Evolutionary conservation across 1,139 yeast species (phyloP).

Genomic region (Petasospora fabianii): DNA sequence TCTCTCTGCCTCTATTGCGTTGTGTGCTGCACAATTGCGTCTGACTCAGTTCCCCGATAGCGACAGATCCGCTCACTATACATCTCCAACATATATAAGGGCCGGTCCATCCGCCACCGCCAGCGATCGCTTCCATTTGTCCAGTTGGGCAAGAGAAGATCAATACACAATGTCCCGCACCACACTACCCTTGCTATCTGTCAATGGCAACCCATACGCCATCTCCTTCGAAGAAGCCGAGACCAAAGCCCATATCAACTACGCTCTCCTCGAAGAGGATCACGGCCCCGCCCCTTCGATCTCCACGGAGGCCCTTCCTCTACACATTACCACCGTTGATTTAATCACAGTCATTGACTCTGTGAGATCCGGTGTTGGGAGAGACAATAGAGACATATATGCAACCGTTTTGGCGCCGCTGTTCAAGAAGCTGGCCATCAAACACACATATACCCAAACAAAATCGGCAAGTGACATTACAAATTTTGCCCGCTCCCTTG

Average conservation of each 20-base stretch:
- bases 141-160: too few relatives aligned
- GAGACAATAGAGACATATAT: slow-evolving; percentile 42
- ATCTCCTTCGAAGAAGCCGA: slow-evolving; percentile 2
- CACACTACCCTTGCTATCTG: not conserved
- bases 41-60: too few relatives aligned
- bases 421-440: slow-evolving; percentile 35
- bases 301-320: not conserved
- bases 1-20: too few relatives aligned
- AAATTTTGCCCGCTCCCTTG: slow-evolving; percentile 34
- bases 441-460: slow-evolving; percentile 41
- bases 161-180: not conserved
- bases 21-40: too few relatives aligned
- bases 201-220: slow-evolving; percentile 1
- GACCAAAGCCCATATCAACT: slow-evolving; percentile 3
- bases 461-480: slow-evolving; percentile 33
- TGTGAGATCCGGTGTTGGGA: slow-evolving; percentile 52
- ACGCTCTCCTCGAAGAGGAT: slow-evolving; percentile 2
- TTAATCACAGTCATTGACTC: slow-evolving; percentile 45
- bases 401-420: slow-evolving; percentile 42
- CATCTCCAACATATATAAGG: too few relatives aligned
- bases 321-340: slow-evolving; percentile 6
- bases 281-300: slow-evolving; percentile 1
- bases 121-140: too few relatives aligned
- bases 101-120: too few relatives aligned
- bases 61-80: too few relatives aligned